Evolutionary conservation across 306 rosid genomes (phyloP).

Genomic region (Vicia villosa): DNA sequence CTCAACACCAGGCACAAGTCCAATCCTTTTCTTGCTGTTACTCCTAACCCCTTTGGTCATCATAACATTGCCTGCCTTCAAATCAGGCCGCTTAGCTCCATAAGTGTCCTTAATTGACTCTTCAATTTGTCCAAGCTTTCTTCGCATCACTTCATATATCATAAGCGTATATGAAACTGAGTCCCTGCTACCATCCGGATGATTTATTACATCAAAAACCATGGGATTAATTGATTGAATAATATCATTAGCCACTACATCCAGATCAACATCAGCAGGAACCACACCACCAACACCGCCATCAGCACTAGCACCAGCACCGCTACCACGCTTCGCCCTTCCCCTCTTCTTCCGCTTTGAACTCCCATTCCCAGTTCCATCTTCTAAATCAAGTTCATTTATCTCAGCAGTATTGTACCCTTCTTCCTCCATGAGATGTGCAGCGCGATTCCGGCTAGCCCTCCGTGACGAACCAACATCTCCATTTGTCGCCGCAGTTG

Average conservation of each 20-base stretch:
- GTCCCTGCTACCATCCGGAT: slow-evolving; percentile 59
- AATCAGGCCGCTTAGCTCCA: slow-evolving; percentile 81
- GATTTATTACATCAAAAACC: slow-evolving; percentile 49
- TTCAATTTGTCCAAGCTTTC: slow-evolving; percentile 70
- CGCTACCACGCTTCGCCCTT: slow-evolving; percentile 36
- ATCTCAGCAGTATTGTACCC: slow-evolving; percentile 33
- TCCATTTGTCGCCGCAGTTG: slow-evolving; percentile 52
- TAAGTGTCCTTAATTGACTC: slow-evolving; percentile 48
- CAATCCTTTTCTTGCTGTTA: slow-evolving; percentile 64
- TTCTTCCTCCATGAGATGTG: slow-evolving; percentile 45
- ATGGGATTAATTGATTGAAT: slow-evolving; percentile 48
- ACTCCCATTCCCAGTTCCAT: slow-evolving; percentile 46
- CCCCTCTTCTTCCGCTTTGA: slow-evolving; percentile 46
- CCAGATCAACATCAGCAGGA: slow-evolving; percentile 49
- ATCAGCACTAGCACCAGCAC: slow-evolving; percentile 23
- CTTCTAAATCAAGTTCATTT: slow-evolving; percentile 43
- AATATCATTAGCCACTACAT: slow-evolving; percentile 51
- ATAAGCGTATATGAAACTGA: slow-evolving; percentile 51
- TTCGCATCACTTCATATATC: slow-evolving; percentile 65
- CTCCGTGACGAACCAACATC: slow-evolving; percentile 42
- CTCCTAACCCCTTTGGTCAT: slow-evolving; percentile 80
- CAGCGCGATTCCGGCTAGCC: slow-evolving; percentile 33
- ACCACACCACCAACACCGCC: slow-evolving; percentile 12
- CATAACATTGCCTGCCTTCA: slow-evolving; percentile 66
- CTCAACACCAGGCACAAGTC: slow-evolving; percentile 82